phyloP scores from a whole-genome alignment of 2,329 filamentous ascomycete species.

The Ophiostoma sp. region DNA sequence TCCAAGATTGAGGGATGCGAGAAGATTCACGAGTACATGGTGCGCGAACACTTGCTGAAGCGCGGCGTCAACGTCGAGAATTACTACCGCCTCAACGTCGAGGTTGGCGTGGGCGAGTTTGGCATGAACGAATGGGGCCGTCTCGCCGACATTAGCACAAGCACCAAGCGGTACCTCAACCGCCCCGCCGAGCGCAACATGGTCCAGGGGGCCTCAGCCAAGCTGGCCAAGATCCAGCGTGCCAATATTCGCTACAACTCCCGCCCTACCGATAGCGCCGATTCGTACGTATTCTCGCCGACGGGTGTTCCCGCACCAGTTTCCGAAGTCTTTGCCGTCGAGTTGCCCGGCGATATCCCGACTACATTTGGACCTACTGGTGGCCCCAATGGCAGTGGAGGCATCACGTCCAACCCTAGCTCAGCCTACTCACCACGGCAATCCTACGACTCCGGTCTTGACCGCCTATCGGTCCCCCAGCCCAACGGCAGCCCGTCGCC shows the following conservation, averaged over 20 bases:
- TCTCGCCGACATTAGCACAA: conserved; percentile 89
- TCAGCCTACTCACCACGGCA: conserved; percentile 38
- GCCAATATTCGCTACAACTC: conserved; percentile 63
- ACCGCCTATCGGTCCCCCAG: conserved; percentile 41
- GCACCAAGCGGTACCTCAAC: conserved; percentile 76
- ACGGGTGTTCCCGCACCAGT: conserved; percentile 39
- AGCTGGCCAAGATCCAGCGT: conserved; percentile 76
- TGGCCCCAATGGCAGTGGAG: neutral
- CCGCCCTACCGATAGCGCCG: conserved; percentile 32
- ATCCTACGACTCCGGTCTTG: conserved; percentile 54
- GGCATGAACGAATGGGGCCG: conserved; percentile 98
- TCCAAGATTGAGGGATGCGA: conserved; percentile 95
- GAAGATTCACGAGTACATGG: conserved; percentile 80
- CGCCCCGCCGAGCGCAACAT: conserved; percentile 69
- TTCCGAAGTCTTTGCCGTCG: conserved; percentile 42
- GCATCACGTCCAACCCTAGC: neutral
- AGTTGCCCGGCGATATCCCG: conserved; percentile 55
- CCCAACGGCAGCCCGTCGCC: conserved; percentile 42
- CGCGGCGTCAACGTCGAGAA: conserved; percentile 79
- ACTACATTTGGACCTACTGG: conserved; percentile 18
- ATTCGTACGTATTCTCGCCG: neutral
- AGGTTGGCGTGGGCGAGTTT: conserved; percentile 92
- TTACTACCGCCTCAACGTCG: conserved; percentile 95
- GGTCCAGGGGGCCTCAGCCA: conserved; percentile 69
- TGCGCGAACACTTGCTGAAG: conserved; percentile 68